Evolutionary conservation across 2,329 filamentous ascomycete species (phyloP).

Genomic region (Colletotrichum caudatum): DNA sequence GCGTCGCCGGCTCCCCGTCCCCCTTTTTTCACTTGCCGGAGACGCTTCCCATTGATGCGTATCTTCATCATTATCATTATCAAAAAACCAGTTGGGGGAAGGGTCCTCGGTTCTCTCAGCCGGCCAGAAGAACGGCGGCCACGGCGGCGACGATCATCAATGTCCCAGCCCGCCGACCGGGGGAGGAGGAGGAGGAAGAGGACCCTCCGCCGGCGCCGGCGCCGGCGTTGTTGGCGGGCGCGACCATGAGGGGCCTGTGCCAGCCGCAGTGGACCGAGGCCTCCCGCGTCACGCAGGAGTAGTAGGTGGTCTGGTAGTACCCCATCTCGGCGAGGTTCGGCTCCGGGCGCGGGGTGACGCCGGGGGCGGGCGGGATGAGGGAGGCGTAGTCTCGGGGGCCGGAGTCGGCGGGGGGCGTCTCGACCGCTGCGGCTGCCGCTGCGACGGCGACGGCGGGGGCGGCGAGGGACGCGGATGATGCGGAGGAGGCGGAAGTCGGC

Average conservation of each 20-base stretch:
- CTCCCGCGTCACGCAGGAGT: slow-evolving; percentile 36
- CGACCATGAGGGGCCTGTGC: slow-evolving; percentile 40
- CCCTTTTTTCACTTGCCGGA: neutral
- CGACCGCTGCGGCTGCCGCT: neutral
- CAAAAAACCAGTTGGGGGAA: no score
- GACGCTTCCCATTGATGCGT: no score
- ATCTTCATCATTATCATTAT: neutral
- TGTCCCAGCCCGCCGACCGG: neutral
- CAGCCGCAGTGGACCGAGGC: slow-evolving; percentile 41
- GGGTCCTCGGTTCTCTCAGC: neutral
- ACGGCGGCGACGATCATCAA: neutral
- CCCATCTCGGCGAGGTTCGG: slow-evolving; percentile 42
- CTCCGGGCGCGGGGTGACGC: slow-evolving; percentile 37
- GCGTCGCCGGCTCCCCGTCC: no score
- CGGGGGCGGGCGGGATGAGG: slow-evolving; percentile 39
- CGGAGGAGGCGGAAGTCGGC: neutral
- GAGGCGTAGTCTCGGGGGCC: slow-evolving; percentile 41
- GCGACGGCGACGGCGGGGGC: neutral
- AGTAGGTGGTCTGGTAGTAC: slow-evolving; percentile 40
- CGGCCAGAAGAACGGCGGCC: slow-evolving; percentile 5
- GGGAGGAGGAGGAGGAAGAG: neutral
- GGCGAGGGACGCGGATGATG: neutral
- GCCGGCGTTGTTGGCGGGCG: slow-evolving; percentile 21
- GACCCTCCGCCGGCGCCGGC: neutral
- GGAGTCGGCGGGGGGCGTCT: slow-evolving; percentile 17